Evolutionary conservation across 768 basidiomycete species (phyloP), one percentile per base, ranked within the genome.

Genomic region (Chiua virens): DNA sequence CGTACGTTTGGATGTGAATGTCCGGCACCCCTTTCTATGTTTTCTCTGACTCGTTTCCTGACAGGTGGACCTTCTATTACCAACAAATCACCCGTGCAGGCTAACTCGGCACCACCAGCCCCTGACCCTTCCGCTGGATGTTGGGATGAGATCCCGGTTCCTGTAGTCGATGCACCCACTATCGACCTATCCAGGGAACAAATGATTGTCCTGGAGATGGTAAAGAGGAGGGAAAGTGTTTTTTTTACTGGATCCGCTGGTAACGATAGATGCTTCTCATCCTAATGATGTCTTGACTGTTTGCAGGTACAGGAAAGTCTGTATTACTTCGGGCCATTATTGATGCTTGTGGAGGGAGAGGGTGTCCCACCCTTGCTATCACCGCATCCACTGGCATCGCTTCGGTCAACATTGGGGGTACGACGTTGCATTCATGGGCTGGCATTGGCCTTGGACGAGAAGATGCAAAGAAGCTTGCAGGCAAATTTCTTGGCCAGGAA

Each of bases 201-300:
- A 64, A 63, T 58, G 42, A 43, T 47, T 4, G 78, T 86, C 7
- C 63, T 86, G 8, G 57, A 72, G 14, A 68, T 62, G 57, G 87
- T 92, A 8, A 76, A 80, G 40, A 70, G 70, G 10, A 82, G 84
- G 4, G 69, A 79, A 55, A 91, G 73, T 59, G 81, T 92, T 8
- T 93, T 93, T 69, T 93, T 93, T 65, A 92, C 91, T 0, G 92
- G 92, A 2, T 86, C 87, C 17, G 92, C 92, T 46, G 90, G 89
- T 67, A 50, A 27, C 25, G 34, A 23, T 23, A 1, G 2, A 7
- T 41, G 3, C 10, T 28, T 34, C 38, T 35, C 30, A 22, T 32
- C 14, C 32, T 9, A n/a, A 32, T 37, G 11, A 18, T 42, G 25
- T 34, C 34, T n/a, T 54, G 27, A 64, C 13, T 27, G 17, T 48